Evolutionary conservation across 352 stramenopile species (phyloP).

Genomic region (Plasmopara halstedii): DNA sequence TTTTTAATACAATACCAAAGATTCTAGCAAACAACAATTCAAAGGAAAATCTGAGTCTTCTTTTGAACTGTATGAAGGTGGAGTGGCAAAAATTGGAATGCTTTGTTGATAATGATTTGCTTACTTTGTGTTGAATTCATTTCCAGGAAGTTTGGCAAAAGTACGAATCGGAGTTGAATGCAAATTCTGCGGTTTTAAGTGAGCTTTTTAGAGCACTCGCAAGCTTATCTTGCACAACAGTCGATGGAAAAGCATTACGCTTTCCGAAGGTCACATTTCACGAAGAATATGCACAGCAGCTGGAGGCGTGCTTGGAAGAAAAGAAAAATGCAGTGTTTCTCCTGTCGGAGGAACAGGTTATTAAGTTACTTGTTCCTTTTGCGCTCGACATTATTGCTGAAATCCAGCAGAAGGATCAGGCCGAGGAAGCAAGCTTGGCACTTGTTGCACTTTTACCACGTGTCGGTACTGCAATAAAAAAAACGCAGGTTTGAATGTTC

Average conservation of each 20-base stretch:
- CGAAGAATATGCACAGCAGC: conserved; percentile 49
- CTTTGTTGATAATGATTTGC: background rate
- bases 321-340: conserved; percentile 59
- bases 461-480: conserved; percentile 53
- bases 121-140: background rate
- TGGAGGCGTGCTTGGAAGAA: conserved; percentile 40
- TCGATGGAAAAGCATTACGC: conserved; percentile 61
- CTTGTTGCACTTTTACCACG: conserved; percentile 55
- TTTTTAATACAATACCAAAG: conserved; percentile 57
- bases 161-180: conserved; percentile 42
- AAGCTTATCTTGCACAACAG: conserved; percentile 47
- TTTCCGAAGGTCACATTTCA: conserved; percentile 51
- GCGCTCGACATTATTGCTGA: conserved; percentile 66
- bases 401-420: conserved; percentile 72
- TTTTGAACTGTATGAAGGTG: conserved; percentile 78
- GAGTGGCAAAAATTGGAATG: background rate
- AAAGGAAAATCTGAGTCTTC: conserved; percentile 49
- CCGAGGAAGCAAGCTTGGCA: conserved; percentile 49
- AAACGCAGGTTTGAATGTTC: conserved; percentile 43
- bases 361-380: conserved; percentile 63
- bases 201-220: conserved; percentile 59
- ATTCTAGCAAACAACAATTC: conserved; percentile 69
- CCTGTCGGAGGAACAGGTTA: conserved; percentile 65
- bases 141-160: conserved; percentile 58
- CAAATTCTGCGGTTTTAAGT: conserved; percentile 33